Evolutionary conservation across 768 basidiomycete species (phyloP), one percentile per base, ranked within the genome.

Genomic region (Leucosporidium scottii): DNA sequence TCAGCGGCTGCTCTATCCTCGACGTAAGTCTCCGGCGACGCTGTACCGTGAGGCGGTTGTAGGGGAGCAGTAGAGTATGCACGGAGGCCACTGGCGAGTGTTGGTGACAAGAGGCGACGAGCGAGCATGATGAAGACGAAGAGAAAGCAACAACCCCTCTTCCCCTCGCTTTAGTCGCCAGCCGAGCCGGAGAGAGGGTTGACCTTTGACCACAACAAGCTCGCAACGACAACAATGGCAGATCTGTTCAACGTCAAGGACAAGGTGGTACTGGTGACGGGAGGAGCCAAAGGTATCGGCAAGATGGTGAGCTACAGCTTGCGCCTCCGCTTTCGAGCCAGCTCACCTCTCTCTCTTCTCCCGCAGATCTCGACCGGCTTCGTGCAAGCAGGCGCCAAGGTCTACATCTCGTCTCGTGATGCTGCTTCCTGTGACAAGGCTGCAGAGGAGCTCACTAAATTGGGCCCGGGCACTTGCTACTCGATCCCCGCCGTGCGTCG

Each of bases 201-300:
- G 39, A 13, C 39, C 15, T 44, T 44, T 13, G 39, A 44, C 39
- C 39, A 44, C 39, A 44, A 44, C 39, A 13, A 54, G 7, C 53
- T 53, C 51, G 51, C n/a, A 23, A 15, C 13, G 21, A 51, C 51
- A 13, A 28, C 27, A 20, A 54, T 54, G 53, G 53, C 53, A 44
- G 66, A 70, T 10, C 68, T 75, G 36, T 75, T 75, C 70, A 55
- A 39, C 27, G 69, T 74, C 49, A 68, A 71, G 34, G 73, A 71
- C 69, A 79, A 79, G 71, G 78, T 79, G 21, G 85, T 86, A 7
- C 79, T 88, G 28, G 81, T 86, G 49, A 87, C 86, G 5, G 87
- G 87, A 10, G 87, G 86, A 17, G 85, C 83, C 34, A 79, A 84
- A 65, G 86, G 86, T 8, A 82, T 87, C 36, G 86, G 87, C 7